Percentiles rank a stretch among this genome's conserved stretches.
phyloP scores from a whole-genome alignment of 148 eudicot genomes.

The Silene uniflora region DNA sequence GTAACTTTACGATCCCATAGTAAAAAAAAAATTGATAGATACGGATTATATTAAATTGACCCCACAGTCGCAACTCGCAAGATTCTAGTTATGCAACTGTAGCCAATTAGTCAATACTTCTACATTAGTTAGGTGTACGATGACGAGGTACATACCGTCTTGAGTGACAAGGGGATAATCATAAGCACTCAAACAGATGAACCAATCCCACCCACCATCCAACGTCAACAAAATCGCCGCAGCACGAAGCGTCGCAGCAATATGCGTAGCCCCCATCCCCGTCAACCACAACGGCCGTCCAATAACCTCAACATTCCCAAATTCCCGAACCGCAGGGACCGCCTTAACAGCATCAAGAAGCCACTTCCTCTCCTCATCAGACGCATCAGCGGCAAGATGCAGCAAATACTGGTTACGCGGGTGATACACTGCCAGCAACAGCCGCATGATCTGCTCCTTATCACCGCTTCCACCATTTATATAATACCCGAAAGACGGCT shows the following conservation, averaged over 20 bases:
- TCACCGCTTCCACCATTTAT: conserved; percentile 66
- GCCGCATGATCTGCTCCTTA: conserved; percentile 48
- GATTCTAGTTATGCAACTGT: no score
- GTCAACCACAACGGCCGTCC: conserved; percentile 79
- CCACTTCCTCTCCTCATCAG: conserved; percentile 53
- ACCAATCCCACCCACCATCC: conserved; percentile 93
- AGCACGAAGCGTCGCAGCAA: conserved; percentile 63
- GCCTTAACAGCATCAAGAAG: conserved; percentile 47
- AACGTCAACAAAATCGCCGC: conserved; percentile 75
- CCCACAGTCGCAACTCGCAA: no score
- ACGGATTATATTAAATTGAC: no score
- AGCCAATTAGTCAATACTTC: no score
- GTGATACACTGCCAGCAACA: conserved; percentile 73
- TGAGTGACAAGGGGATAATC: conserved; percentile 93
- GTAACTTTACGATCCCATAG: no score
- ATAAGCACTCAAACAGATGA: conserved; percentile 65
- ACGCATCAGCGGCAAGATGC: conserved; percentile 67
- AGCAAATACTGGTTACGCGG: conserved; percentile 81
- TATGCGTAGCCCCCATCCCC: conserved; percentile 68
- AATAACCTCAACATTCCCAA: conserved; percentile 81
- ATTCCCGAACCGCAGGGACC: conserved; percentile 52
- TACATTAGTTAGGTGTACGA: no score
- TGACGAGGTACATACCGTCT: conserved; percentile 47
- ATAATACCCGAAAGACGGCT: conserved; percentile 76
- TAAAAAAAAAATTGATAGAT: no score